Percentiles rank a stretch among this genome's conserved stretches.
Evolutionary conservation across 768 basidiomycete genomes (phyloP).

Genomic region (Suillus occidentalis): DNA sequence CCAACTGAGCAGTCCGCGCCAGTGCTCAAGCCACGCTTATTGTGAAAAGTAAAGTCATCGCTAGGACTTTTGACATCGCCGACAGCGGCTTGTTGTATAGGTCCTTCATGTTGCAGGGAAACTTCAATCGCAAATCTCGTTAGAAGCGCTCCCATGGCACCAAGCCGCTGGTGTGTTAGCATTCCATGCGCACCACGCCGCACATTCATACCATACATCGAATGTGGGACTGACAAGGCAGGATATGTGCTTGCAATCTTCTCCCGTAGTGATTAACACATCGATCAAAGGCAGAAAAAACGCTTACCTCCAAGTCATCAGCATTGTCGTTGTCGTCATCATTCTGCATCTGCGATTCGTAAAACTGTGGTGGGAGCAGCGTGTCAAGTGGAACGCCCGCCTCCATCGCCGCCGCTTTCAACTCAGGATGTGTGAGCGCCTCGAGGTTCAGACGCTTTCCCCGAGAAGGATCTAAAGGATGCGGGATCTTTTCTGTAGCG

Average conservation of each 20-base stretch:
- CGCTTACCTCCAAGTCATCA: conserved; percentile 1
- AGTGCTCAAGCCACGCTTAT: neutral
- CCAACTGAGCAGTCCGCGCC: neutral
- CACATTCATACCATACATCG: conserved; percentile 17
- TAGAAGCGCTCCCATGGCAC: conserved; percentile 56
- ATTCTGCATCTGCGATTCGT: conserved; percentile 17
- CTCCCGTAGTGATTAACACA: neutral
- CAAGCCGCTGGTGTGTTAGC: conserved; percentile 56
- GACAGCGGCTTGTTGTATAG: neutral
- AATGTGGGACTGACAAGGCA: conserved; percentile 12
- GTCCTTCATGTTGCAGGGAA: conserved; percentile 23
- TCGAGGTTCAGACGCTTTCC: conserved; percentile 65
- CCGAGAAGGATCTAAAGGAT: conserved; percentile 20
- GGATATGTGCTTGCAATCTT: conserved; percentile 3
- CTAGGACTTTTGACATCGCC: neutral
- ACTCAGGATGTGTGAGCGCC: conserved; percentile 47
- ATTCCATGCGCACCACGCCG: conserved; percentile 19
- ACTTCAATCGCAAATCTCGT: conserved; percentile 51
- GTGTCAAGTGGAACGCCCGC: conserved; percentile 59
- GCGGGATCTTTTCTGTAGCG: conserved; percentile 12
- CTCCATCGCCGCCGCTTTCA: conserved; percentile 65
- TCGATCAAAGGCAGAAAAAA: neutral
- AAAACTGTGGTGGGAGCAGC: conserved; percentile 45
- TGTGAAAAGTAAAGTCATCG: neutral
- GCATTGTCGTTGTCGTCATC: neutral